Evolutionary conservation across 2,329 filamentous ascomycete species (phyloP), one percentile per base, ranked within the genome.

Genomic region (Fusarium xyrophilum): DNA sequence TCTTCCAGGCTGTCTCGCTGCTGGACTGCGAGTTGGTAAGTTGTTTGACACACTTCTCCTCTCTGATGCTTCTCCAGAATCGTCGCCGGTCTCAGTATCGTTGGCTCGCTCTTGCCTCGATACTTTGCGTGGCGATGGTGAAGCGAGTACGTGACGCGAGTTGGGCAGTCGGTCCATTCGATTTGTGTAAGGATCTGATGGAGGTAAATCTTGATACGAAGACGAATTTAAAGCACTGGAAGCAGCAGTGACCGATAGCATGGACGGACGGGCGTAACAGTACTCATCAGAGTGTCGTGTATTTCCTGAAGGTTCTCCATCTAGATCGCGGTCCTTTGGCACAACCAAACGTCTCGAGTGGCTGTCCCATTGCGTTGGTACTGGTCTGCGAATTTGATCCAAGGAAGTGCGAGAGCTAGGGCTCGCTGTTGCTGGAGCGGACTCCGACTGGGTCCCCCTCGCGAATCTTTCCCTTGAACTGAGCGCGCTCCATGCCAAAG

Each of bases 401-500:
- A 75, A 61, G 7, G 76, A 73, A 30, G 69, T 71, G 44, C 72
- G 74, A 25, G 74, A 67, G 39, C 54, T 54, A 21, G 68, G 55
- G 3, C 55, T 68, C 33, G 74, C 60, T 17, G 66, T 50, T 42
- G 66, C 57, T 30, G 72, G 63, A 27, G 67, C 63, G 14, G 55
- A 55, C 14, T 78, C 76, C 17, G 75, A 67, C 27, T 71, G 68
- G 32, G 71, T 50, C 39, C 70, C 62, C 60, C 75, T 76, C 44
- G 70, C 42, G 57, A 73, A 61, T 44, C 76, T 78, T 30, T 84
- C 81, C 64, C 76, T 78, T 7, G 81, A 77, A 15, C 79, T 79
- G 17, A 85, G 75, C 21, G 81, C 79, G 55, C 76, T 82, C 88
- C 89, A 91, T 33, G 89, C 89, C 54, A 90, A 74, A 6, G 86